A percentile compares a stretch with the other conserved stretches of the same genome.
Conservation (phyloP, 2,329 filamentous ascomycete species). For the Claviceps maximensis region DNA sequence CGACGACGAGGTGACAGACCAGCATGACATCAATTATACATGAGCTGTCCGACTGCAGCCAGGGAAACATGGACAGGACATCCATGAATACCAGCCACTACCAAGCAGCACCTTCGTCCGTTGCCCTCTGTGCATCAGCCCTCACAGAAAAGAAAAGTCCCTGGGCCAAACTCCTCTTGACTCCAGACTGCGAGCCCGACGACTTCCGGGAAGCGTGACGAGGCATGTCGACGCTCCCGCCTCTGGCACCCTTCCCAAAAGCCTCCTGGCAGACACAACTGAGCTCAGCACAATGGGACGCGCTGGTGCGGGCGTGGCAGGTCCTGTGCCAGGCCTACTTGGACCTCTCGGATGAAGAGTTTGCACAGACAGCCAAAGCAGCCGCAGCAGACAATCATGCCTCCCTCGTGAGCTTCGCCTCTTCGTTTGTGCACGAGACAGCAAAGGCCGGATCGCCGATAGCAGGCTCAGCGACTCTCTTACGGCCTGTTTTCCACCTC, state of each 20-base stretch:
- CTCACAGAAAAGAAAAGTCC: not conserved
- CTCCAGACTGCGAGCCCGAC: too few species aligned
- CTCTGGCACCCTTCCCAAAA: constrained; percentile 67
- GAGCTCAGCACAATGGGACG: constrained; percentile 58
- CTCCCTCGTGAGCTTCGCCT: constrained; percentile 28
- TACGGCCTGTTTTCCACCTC: constrained; percentile 53
- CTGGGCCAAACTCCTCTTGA: not conserved
- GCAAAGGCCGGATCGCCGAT: constrained; percentile 16
- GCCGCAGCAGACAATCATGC: constrained; percentile 39
- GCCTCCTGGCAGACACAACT: constrained; percentile 53
- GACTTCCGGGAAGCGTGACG: constrained; percentile 15
- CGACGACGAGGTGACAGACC: constrained; percentile 1
- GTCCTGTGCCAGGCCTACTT: constrained; percentile 53
- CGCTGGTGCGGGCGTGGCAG: constrained; percentile 65
- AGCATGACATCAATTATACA: not conserved
- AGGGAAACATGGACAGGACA: not conserved
- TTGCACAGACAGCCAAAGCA: constrained; percentile 24
- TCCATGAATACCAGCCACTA: too few species aligned
- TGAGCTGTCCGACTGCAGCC: not conserved
- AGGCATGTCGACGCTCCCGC: constrained; percentile 29
- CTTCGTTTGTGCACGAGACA: constrained; percentile 49
- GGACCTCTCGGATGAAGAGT: constrained; percentile 40
- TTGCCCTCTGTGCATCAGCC: not conserved
- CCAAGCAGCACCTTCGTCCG: not conserved
- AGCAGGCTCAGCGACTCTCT: constrained; percentile 29